Conservation (phyloP, 2,329 filamentous ascomycete genomes). For the Orbilia javanica region DNA sequence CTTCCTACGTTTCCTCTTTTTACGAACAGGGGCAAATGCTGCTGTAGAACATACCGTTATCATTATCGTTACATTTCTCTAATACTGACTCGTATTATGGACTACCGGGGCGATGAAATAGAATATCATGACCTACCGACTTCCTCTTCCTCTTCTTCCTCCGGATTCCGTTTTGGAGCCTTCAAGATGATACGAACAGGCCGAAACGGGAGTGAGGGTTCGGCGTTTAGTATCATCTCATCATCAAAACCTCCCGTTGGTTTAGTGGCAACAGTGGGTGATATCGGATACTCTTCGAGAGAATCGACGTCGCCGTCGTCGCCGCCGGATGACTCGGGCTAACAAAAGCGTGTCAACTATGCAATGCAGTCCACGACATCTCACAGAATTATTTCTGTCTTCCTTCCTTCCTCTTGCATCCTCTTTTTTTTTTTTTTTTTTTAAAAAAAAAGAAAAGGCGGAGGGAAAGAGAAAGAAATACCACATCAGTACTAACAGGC, state of each 20-base stretch:
- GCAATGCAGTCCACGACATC: background rate
- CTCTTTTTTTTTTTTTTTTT: no score
- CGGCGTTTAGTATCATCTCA: background rate
- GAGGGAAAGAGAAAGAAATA: no score
- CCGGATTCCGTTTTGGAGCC: slow-evolving; percentile 19
- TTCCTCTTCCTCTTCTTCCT: slow-evolving; percentile 32
- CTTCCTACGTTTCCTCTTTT: slow-evolving; percentile 35
- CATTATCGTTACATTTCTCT: no score
- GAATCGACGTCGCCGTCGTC: background rate
- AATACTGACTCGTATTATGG: background rate
- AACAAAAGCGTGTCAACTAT: background rate
- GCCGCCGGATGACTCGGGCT: background rate
- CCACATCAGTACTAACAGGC: background rate
- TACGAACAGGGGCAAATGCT: background rate
- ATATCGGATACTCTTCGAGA: background rate
- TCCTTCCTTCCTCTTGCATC: no score
- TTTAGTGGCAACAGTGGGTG: background rate
- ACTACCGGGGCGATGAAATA: background rate
- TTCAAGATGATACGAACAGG: slow-evolving; percentile 36
- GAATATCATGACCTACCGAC: background rate
- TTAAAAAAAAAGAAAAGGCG: no score
- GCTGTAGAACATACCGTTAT: background rate
- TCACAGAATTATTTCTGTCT: no score
- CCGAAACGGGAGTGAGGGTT: slow-evolving; percentile 2
- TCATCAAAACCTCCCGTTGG: background rate